Evolutionary conservation across 2,329 filamentous ascomycete species (phyloP), one percentile per base, ranked within the genome.

Genomic region (Fusarium xylarioides): DNA sequence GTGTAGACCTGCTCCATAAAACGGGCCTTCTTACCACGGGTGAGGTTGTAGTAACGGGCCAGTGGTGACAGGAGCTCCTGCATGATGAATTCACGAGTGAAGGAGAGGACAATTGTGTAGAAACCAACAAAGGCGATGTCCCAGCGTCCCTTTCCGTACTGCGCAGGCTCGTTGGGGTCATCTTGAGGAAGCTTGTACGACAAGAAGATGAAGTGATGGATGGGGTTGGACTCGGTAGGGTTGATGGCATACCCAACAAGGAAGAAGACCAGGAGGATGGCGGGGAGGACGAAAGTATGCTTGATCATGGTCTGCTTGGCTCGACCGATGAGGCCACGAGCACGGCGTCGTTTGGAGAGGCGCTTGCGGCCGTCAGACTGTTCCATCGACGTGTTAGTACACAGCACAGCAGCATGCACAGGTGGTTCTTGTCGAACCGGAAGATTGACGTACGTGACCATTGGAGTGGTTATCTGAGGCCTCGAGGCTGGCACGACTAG

Each of bases 1-100:
- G 95, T 97, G 84, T 98, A 98, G 79, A 92, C 90, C 84, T 98
- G 95, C 83, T 98, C 95, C 93, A 97, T 96, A 87, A 97, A 98
- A 38, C 95, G 92, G 21, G 91, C 89, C 79, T 96, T 94, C 85
- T 97, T 98, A 72, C 88, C 90, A 63, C 91, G 89, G 71, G 89
- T 90, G 79, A 98, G 90, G 21, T 93, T 93, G 61, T 86, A 90
- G 74, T 85, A 87, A 47, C 90, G 86, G 11, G 94, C 94, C 70
- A 95, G 85, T 0, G 95, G 95, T 18, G 91, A 90, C 66, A 98
- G 90, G 56, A 97, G 78, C 78, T 94, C 91, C 84, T 97, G 95
- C 95, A 97, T 98, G 83, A 97, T 88, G 82, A 97, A 97, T 82
- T 98, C 95, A 80, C 95, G 93, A 16, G 94, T 97, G 81, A 98